Base-by-base conservation (phyloP, 805 yeast genomes). In the Myxozyma sirexii region DNA sequence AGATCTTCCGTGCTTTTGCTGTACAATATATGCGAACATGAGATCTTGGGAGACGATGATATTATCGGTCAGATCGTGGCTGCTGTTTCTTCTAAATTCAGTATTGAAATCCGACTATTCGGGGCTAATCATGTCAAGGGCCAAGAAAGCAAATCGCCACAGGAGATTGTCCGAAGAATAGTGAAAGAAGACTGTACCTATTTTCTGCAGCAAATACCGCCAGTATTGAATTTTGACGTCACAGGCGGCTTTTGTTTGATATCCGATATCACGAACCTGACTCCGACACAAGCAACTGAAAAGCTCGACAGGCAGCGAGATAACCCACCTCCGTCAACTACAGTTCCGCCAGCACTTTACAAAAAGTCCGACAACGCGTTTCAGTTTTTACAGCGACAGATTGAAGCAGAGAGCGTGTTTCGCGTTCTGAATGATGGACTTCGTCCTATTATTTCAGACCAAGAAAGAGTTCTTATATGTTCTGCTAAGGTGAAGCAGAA, bases 351-450 rank as follows among this genome's bases (percentile, higher is more conserved):
- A 3, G 38, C 15, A 13, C 17, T n/a, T 10, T 42, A 60, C 31
- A 33, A 26, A 21, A 60, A 60, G 37, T 60, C 64, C 3, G 60
- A 26, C 19, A 60, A 49, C 29, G 64, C 61, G n/a, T 53, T 56
- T 52, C 29, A 41, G 15, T 60, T 60, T 45, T 38, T 60, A 13
- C 27, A 24, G 8, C 42, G 31, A 19, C 64, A 60, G 45, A 60
- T 60, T 17, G 60, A 51, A 42, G n/a, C 53, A 5, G 64, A 60
- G 27, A 35, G 26, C 24, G 24, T 1, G 5, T 37, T 23, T 19
- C 42, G 54, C 19, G 41, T 48, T 21, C 4, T 52, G 4, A 19
- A 23, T 12, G 23, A 47, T 39, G 47, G 26, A 26, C 19, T 56
- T 15, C 21, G 19, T 7, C 54, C 50, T 5, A 29, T 56, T 15